Percentiles rank a stretch among this genome's conserved stretches.
Conservation (phyloP, 2,329 filamentous ascomycete genomes). For the Verticillium klebahnii region DNA sequence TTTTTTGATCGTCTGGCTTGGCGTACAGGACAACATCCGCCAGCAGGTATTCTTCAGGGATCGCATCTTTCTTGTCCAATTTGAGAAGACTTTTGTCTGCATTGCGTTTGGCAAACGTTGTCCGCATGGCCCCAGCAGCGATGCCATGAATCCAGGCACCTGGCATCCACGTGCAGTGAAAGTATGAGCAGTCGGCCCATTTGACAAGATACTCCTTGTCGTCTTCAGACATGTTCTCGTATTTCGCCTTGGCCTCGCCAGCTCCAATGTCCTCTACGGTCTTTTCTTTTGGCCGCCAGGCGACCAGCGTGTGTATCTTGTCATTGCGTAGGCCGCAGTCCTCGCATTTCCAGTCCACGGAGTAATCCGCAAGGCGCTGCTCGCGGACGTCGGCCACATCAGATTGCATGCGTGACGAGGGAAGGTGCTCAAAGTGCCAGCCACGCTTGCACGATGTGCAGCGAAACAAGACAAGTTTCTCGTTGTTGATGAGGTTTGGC, state of each 20-base stretch:
- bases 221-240: conserved; percentile 36
- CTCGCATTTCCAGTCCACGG: conserved; percentile 71
- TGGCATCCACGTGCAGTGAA: conserved; percentile 79
- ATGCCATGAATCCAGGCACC: conserved; percentile 85
- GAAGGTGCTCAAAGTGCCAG: conserved; percentile 82
- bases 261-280: conserved; percentile 19
- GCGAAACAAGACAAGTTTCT: conserved; percentile 74
- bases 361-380: conserved; percentile 68
- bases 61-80: conserved; percentile 69
- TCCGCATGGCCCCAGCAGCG: conserved; percentile 58
- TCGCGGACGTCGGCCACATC: conserved; percentile 31
- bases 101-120: conserved; percentile 70
- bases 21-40: conserved; percentile 88
- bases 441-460: conserved; percentile 72
- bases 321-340: conserved; percentile 62
- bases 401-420: conserved; percentile 28
- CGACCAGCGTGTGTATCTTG: conserved; percentile 75
- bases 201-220: conserved; percentile 91
- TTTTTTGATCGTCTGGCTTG: conserved; percentile 44
- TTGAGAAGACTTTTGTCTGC: conserved; percentile 53
- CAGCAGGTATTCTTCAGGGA: conserved; percentile 80
- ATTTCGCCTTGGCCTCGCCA: not conserved
- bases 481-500: conserved; percentile 65
- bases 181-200: conserved; percentile 78
- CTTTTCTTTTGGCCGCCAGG: conserved; percentile 72